Conservation (phyloP, 2,329 filamentous ascomycete species). For the Cordyceps tenuipes region DNA sequence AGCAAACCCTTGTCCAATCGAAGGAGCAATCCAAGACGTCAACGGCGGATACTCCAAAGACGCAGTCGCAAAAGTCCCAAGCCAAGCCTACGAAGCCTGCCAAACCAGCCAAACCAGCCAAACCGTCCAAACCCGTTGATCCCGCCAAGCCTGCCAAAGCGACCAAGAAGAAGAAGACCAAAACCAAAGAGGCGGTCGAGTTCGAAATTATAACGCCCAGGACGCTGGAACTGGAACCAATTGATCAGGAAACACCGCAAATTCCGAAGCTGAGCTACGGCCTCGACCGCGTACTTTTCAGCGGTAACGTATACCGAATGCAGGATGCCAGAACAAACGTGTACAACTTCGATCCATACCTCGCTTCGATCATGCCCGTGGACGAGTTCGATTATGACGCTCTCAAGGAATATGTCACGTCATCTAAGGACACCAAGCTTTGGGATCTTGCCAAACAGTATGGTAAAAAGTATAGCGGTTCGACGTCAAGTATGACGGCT, state of each 20-base stretch:
- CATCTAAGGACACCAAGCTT: constrained; percentile 71
- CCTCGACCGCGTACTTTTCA: constrained; percentile 88
- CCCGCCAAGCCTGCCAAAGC: background rate
- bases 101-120: background rate
- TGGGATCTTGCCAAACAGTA: constrained; percentile 58
- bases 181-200: constrained; percentile 13
- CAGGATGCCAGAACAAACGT: constrained; percentile 82
- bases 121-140: background rate
- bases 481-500: constrained; percentile 92
- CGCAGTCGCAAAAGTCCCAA: background rate
- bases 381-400: constrained; percentile 87
- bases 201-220: constrained; percentile 23
- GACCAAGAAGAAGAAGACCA: background rate
- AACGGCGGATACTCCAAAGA: background rate
- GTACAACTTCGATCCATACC: constrained; percentile 95
- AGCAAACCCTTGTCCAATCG: background rate
- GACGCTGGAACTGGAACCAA: constrained; percentile 20
- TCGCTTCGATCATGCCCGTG: constrained; percentile 87
- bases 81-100: background rate
- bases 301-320: constrained; percentile 82
- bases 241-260: constrained; percentile 25
- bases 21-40: background rate
- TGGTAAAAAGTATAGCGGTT: constrained; percentile 78
- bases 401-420: constrained; percentile 80
- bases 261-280: constrained; percentile 63